Conservation (phyloP, 2,329 filamentous ascomycete genomes). For the Ascochyta clinopodiicola region DNA sequence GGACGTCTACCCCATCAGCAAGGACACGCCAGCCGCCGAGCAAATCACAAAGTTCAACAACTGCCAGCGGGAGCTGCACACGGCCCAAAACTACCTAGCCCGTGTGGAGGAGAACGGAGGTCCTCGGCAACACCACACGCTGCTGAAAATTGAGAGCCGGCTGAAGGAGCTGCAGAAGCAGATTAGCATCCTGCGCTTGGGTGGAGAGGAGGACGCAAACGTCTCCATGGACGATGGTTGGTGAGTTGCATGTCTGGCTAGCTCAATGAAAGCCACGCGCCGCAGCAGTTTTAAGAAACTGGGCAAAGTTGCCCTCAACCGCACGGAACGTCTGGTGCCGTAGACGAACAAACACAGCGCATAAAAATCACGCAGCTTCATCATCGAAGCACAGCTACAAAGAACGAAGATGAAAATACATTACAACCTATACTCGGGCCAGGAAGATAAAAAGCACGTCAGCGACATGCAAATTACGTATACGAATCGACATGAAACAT, state of each 20-base stretch:
- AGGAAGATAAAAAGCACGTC: too few relatives aligned
- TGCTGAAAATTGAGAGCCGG: constrained; percentile 29
- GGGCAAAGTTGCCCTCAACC: too few relatives aligned
- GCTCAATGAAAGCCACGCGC: too few relatives aligned
- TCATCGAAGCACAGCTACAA: too few relatives aligned
- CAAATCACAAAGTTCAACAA: constrained; percentile 21
- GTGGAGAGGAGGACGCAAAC: background rate
- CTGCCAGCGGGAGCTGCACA: constrained; percentile 30
- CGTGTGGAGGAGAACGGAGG: constrained; percentile 33
- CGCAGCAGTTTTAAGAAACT: too few relatives aligned
- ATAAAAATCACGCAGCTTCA: too few relatives aligned
- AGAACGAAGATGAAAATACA: too few relatives aligned
- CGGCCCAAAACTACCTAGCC: constrained; percentile 31
- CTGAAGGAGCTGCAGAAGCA: constrained; percentile 26
- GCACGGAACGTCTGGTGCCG: too few relatives aligned
- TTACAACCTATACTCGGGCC: too few relatives aligned
- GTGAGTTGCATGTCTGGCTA: background rate
- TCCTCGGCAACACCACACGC: constrained; percentile 15
- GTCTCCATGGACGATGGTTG: constrained; percentile 1
- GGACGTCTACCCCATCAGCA: constrained; percentile 17
- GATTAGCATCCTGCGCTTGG: constrained; percentile 10
- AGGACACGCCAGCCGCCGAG: constrained; percentile 6
- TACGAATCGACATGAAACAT: too few relatives aligned
- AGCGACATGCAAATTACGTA: too few relatives aligned
- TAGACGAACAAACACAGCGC: too few relatives aligned